Evolutionary conservation across 768 basidiomycete genomes (phyloP), one percentile per base, ranked within the genome.

Genomic region (Tylopilus cervinicoccineus): DNA sequence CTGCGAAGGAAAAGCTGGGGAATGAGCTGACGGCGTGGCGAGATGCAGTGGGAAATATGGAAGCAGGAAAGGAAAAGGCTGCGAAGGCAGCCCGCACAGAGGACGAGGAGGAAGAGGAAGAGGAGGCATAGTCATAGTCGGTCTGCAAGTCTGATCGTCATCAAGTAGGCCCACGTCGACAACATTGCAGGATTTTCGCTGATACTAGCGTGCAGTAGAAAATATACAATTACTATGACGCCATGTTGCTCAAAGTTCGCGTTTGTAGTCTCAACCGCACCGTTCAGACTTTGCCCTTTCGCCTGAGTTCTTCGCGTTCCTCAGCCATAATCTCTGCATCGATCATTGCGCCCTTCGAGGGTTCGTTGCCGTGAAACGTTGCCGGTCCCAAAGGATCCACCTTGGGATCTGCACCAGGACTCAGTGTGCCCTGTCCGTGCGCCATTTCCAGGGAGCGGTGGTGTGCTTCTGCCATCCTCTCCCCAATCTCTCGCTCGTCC

Each of bases 1-100:
- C 71, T 29, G 83, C 84, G 24, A 80, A 72, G 52, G 71, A 70
- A 36, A 69, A 72, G 24, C 55, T 86, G 5, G 88, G 88, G 10
- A 73, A 80, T 37, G 83, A 88, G 54, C 62, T 90, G 64, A 89
- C 88, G 0, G 74, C 64, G 6, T 89, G 86, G 88, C 76, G 83
- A 57, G 86, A 90, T 65, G 75, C 76, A 6, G 81, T 88, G 5
- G 84, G 86, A 12, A 84, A 76, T 40, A 60, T 67, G 7, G 88
- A 90, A 62, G 62, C 76, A 56, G 72, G 59, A 14, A 88, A 86
- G 58, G 86, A 88, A 56, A 72, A 67, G 47, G 67, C 60, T 13
- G 65, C 60, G 38, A 71, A 67, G 47, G 67, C 70, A 8, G 73
- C 72, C 9, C 74, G 65, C 0, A 67, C 71, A 11, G 79, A 76